phyloP scores from a whole-genome alignment of 805 yeast genomes.

The Blastobotrys chiropterorum region DNA sequence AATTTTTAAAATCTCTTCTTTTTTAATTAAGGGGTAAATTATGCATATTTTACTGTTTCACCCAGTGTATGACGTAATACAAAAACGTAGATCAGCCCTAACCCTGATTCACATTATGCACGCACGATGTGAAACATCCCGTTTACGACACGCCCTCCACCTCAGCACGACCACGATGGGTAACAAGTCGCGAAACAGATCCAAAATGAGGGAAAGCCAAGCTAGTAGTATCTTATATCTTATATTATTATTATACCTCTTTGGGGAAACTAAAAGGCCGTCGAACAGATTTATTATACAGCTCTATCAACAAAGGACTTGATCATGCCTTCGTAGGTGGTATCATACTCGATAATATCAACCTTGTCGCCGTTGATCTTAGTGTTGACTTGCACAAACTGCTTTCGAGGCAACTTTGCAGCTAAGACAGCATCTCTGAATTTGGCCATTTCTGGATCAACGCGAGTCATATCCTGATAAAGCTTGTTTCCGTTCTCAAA shows the following conservation, averaged over 20 bases:
- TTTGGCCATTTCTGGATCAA: constrained; percentile 50
- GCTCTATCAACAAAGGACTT: constrained; percentile 66
- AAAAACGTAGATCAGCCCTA: no score
- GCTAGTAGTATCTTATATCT: neutral
- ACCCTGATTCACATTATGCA: neutral
- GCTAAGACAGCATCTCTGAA: constrained; percentile 62
- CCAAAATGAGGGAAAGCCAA: no score
- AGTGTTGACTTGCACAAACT: constrained; percentile 79
- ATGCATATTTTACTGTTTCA: neutral
- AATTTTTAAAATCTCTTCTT: neutral
- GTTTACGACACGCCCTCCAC: no score
- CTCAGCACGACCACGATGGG: constrained; percentile 1
- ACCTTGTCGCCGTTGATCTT: constrained; percentile 39
- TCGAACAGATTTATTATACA: constrained; percentile 14
- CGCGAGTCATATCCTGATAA: constrained; percentile 60
- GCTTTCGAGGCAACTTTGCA: constrained; percentile 78
- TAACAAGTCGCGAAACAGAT: neutral
- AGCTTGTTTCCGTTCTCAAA: constrained; percentile 55
- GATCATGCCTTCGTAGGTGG: constrained; percentile 69
- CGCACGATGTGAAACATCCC: neutral
- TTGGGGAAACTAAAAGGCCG: no score
- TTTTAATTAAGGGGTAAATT: neutral
- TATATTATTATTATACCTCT: no score
- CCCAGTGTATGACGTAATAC: no score
- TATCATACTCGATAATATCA: constrained; percentile 65